A percentile compares a stretch with the other conserved stretches of the same genome.
Evolutionary conservation across 2,329 filamentous ascomycete genomes (phyloP).

Genomic region (Tolypocladium nubicola): DNA sequence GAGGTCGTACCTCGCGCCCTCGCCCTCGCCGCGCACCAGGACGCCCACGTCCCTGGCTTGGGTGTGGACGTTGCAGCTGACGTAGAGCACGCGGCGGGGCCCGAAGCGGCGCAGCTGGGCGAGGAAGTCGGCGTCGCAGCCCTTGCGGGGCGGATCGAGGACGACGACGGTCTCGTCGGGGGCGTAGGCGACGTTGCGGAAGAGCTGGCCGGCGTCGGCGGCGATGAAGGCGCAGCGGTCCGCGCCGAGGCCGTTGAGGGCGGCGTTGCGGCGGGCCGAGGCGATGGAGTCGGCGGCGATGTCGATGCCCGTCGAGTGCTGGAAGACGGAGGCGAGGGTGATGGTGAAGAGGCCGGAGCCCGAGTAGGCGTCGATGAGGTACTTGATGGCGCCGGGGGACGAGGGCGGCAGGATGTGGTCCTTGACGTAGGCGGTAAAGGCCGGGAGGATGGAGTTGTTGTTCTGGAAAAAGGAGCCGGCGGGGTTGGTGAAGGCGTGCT

Average conservation of each 20-base stretch:
- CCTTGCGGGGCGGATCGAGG: constrained; percentile 92
- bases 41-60: constrained; percentile 89
- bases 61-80: constrained; percentile 96
- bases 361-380: constrained; percentile 95
- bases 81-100: constrained; percentile 77
- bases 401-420: constrained; percentile 56
- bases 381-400: constrained; percentile 45
- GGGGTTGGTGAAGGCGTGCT: constrained; percentile 79
- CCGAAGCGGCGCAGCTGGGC: constrained; percentile 68
- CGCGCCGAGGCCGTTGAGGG: constrained; percentile 57
- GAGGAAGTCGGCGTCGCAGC: constrained; percentile 80
- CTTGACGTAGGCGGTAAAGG: constrained; percentile 80
- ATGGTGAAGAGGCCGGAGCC: constrained; percentile 96
- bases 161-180: constrained; percentile 83
- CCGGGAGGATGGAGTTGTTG: constrained; percentile 92
- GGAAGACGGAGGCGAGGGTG: constrained; percentile 76
- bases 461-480: constrained; percentile 98
- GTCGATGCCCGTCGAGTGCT: constrained; percentile 81
- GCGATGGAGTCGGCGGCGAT: constrained; percentile 70
- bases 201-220: constrained; percentile 76
- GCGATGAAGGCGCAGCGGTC: constrained; percentile 75
- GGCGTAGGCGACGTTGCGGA: constrained; percentile 62
- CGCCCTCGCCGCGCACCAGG: constrained; percentile 57
- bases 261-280: constrained; percentile 69
- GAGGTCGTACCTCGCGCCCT: constrained; percentile 59